Evolutionary conservation across 1,284 basidiomycete species (phyloP), one percentile per base, ranked within the genome.

Genomic region (Ceraceosorus bombacis): DNA sequence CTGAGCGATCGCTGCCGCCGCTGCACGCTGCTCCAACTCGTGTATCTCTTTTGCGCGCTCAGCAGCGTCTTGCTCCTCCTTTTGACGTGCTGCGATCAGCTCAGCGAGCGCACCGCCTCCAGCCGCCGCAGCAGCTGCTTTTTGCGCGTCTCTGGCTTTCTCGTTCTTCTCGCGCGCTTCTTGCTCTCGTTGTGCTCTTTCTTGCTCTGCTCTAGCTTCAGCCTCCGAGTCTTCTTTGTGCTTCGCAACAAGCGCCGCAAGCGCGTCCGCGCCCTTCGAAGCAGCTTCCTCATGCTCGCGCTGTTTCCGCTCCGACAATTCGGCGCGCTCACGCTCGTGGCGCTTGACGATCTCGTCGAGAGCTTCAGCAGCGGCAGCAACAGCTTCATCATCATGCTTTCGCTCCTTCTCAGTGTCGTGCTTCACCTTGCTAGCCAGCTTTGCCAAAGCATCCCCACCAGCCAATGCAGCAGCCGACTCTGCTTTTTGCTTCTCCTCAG

Each of bases 171-270:
- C 55, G 13, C 51, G 5, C 36, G 15, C 15, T 54, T 38, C 41
- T 46, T 56, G 17, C n/a, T 27, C 46, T 56, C 36, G 13, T 40
- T 40, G 46, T 52, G 46, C 15, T 56, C n/a, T 6, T n/a, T 15
- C 53, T 37, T 43, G 36, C 58, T 46, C 8, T 60, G 61, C 55
- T 70, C 67, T 15, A 64, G 67, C 37, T 65, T 63, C 50, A 65
- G 61, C 2, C 61, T 62, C 50, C 36, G 5, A 38, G 55, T 49
- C 50, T 49, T 13, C 36, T 51, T 48, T 36, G 27, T 54, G 12
- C 13, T 41, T 54, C 13, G 37, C 53, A 17, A 41, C 61, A 6
- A 52, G 61, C 12, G 36, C 36, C 17, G 46, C 43, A 15, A 12
- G 13, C 54, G 61, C 41, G 9, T 54, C 62, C 38, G 65, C 55